Conservation (phyloP, 1,284 basidiomycete genomes). For the Fomitiporia mediterranea region DNA sequence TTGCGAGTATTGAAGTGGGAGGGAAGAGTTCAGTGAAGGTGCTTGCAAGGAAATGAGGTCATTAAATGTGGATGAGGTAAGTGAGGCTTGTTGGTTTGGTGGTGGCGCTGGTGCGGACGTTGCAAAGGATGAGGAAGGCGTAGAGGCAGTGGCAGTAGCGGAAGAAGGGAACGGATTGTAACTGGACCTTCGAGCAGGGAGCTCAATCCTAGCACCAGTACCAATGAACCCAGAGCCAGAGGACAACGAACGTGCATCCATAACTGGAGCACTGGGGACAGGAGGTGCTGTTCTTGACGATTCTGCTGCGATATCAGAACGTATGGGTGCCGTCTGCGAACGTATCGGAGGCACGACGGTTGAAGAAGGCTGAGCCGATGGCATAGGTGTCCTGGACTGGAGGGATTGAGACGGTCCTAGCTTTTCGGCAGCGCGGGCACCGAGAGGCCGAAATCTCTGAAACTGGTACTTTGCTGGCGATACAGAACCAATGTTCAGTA, state of each 20-base stretch:
- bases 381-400: conserved; percentile 16
- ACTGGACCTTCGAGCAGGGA: conserved; percentile 5
- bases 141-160: background rate
- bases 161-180: conserved; percentile 8
- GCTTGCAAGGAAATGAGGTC: conserved; percentile 48
- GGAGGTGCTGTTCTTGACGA: background rate
- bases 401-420: conserved; percentile 19
- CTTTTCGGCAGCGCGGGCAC: conserved; percentile 25
- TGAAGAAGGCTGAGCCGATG: background rate
- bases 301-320: conserved; percentile 7
- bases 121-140: background rate
- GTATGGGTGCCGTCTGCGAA: conserved; percentile 17
- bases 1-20: conserved; percentile 51
- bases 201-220: background rate
- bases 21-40: conserved; percentile 41
- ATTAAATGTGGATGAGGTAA: conserved; percentile 34
- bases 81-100: conserved; percentile 25
- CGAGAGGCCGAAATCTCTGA: conserved; percentile 45
- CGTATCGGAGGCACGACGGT: background rate
- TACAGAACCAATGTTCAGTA: too few species aligned
- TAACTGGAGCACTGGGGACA: background rate
- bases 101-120: conserved; percentile 12
- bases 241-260: background rate
- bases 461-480: conserved; percentile 68
- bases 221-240: background rate